Evolutionary conservation across 495 filamentous ascomycete species (phyloP), one percentile per base, ranked within the genome.

Genomic region (Podospora anserina): DNA sequence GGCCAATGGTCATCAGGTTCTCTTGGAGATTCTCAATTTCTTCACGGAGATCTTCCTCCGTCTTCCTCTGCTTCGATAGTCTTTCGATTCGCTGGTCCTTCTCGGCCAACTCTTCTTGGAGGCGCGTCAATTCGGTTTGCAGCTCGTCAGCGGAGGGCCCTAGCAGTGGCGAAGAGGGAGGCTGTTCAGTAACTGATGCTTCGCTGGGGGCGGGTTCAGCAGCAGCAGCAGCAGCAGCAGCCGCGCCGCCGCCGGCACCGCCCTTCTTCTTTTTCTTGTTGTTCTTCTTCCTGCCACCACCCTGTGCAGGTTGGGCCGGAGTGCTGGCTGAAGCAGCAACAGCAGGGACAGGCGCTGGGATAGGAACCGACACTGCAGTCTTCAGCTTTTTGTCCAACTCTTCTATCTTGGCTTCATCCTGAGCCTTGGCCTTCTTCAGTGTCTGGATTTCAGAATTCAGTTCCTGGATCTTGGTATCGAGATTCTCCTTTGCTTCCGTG

Each of bases 11-110:
- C 65, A 92, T 76, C 7, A 97, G 78, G 63, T 91, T 89, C 56
- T 97, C 92, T 53, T 88, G 88, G 65, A 97, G 81, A 16, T 85
- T 86, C 75, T 97, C 94, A 66, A 97, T 90, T 76, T 97, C 93
- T 71, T 97, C 94, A 58, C 85, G 84, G 39, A 97, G 78, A 16
- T 88, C 89, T n/a, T 95, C 92, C 67, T 93, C 87, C 20, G 89
- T 86, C 76, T 89, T 91, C 26, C 89, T 76, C 74, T 90, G 91
- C 26, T 82, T 81, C 13, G 84, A 82, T 11, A 96, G 80, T 18
- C 79, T 80, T 23, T 90, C 88, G 66, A 96, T 92, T 3, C 85
- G 85, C 15, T 78, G 79, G 67, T 93, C 89, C 71, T 94, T 96
- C 30, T 90, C 83, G n/a, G 82, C 79, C 13, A 96, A 68, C 66